Evolutionary conservation across 2,329 filamentous ascomycete species (phyloP).

Genomic region (Venturia carpophila): DNA sequence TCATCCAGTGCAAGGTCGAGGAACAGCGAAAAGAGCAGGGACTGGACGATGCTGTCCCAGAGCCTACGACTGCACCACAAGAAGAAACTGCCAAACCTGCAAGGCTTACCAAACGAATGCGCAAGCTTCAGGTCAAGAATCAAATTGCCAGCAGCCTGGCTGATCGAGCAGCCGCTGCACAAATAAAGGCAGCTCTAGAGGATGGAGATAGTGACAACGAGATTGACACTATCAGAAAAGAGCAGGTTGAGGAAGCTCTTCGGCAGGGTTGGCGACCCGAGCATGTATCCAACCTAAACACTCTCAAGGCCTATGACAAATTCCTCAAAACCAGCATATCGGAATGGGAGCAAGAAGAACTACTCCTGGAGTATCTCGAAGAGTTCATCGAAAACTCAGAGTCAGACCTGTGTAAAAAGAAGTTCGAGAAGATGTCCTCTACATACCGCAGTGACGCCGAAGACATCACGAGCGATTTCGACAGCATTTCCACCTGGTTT

Average conservation of each 20-base stretch:
- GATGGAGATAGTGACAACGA: background rate
- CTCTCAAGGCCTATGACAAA: constrained; percentile 1
- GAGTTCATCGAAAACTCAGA: background rate
- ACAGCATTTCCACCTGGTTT: constrained; percentile 1
- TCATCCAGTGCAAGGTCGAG: constrained; percentile 5
- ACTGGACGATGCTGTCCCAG: background rate
- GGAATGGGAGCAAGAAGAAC: constrained; percentile 13
- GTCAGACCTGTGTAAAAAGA: constrained; percentile 4
- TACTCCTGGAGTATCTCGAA: background rate
- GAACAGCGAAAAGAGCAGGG: constrained; percentile 5
- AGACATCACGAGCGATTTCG: background rate
- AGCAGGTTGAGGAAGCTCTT: background rate
- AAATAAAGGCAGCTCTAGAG: background rate
- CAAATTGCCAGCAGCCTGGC: background rate
- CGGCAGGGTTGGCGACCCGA: constrained; percentile 11
- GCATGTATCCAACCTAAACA: constrained; percentile 6
- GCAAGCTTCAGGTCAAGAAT: constrained; percentile 6
- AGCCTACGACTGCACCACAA: background rate
- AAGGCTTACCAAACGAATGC: constrained; percentile 6
- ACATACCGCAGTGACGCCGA: background rate
- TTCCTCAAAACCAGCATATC: background rate
- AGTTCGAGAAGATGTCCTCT: constrained; percentile 5
- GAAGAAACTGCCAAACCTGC: background rate
- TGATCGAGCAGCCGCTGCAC: background rate
- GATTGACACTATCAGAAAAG: background rate